Percentiles rank a stretch among this genome's conserved stretches.
Conservation (phyloP, 139 green algal species). For the Chlorella sp. region DNA sequence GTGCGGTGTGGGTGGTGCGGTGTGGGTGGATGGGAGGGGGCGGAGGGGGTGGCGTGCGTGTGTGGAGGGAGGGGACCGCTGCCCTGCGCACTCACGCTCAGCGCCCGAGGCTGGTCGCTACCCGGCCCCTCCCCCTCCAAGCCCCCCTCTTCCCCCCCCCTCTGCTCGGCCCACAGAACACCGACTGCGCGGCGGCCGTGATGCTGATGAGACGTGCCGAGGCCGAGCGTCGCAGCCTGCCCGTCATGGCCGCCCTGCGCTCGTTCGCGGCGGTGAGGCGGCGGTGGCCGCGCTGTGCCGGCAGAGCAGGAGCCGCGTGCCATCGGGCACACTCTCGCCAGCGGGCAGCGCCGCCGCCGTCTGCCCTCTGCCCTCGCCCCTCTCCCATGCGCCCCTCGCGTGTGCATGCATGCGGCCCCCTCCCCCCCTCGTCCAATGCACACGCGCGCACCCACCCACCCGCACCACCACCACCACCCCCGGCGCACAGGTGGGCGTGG, state of each 20-base stretch:
- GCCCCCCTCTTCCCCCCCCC: not conserved
- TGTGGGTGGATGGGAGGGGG: too few relatives aligned
- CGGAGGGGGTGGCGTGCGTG: too few relatives aligned
- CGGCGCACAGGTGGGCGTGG: constrained; percentile 71
- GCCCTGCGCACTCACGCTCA: too few relatives aligned
- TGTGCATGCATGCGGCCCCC: not conserved
- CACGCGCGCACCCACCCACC: not conserved
- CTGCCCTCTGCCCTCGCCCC: too few relatives aligned
- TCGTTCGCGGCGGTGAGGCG: constrained; percentile 67
- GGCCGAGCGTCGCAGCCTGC: constrained; percentile 77
- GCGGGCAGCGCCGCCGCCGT: too few relatives aligned
- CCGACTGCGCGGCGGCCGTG: constrained; percentile 87
- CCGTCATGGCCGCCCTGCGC: constrained; percentile 89
- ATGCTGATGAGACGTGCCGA: constrained; percentile 93
- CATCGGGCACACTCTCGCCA: too few relatives aligned
- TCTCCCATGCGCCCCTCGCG: not conserved
- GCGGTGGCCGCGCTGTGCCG: not conserved
- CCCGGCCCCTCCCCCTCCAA: not conserved
- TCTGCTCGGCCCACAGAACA: constrained; percentile 69
- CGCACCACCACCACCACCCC: not conserved
- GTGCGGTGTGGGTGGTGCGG: too few relatives aligned
- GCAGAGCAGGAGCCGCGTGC: too few relatives aligned
- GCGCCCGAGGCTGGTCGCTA: too few relatives aligned
- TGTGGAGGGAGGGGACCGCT: too few relatives aligned
- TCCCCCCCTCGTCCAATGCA: not conserved